phyloP scores from a whole-genome alignment of 106 monocot species.

The Xerophyta viscosa region DNA sequence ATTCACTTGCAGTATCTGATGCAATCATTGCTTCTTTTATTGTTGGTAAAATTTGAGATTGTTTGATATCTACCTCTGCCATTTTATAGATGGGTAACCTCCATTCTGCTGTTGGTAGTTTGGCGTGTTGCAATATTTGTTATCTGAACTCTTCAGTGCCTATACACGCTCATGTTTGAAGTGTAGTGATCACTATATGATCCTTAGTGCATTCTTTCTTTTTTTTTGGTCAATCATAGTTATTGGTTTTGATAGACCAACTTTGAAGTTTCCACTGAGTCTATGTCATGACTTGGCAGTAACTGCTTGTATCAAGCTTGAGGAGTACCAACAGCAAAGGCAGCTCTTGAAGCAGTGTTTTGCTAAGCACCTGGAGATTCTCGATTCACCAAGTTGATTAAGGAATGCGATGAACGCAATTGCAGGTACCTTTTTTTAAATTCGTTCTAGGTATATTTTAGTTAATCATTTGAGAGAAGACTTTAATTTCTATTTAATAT shows the following conservation, averaged over 20 bases:
- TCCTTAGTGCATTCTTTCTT: neutral
- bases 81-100: no score
- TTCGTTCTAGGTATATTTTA: neutral
- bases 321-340: conserved; percentile 86
- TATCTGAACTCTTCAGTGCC: no score
- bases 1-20: no score
- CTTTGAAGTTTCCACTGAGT: no score
- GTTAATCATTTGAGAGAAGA: neutral
- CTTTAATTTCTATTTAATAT: neutral
- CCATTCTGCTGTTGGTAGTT: no score
- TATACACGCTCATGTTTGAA: neutral
- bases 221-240: neutral
- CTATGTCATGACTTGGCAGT: conserved; percentile 19
- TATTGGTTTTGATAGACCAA: no score
- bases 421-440: conserved; percentile 39
- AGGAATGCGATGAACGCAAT: conserved; percentile 73
- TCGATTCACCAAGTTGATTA: conserved; percentile 63
- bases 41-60: no score
- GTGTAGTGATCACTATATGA: no score
- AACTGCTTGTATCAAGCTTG: conserved; percentile 82
- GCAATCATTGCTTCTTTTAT: no score
- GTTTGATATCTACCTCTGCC: no score
- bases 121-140: no score
- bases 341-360: conserved; percentile 62
- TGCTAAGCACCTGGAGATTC: conserved; percentile 46